A percentile compares a stretch with the other conserved stretches of the same genome.
Conservation (phyloP, 257 asterid genomes). For the Datura wrightii region DNA sequence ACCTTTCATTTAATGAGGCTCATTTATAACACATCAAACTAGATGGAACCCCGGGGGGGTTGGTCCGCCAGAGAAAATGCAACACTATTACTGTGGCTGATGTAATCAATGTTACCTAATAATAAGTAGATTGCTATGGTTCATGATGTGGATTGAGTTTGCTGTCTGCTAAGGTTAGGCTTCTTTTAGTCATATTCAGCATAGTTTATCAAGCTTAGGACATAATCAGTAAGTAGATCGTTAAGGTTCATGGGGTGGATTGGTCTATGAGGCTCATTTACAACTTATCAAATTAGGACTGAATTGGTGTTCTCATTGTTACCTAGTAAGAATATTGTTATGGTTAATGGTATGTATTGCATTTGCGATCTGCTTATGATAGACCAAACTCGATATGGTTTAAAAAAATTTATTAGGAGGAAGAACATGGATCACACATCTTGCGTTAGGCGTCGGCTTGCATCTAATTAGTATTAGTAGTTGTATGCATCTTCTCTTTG, state of each 20-base stretch:
- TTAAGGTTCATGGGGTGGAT: neutral
- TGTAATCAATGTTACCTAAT: neutral
- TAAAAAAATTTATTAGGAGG: too few relatives aligned
- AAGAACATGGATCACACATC: neutral
- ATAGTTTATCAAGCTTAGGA: neutral
- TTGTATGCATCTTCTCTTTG: neutral
- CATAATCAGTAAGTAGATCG: neutral
- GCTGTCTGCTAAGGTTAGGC: neutral
- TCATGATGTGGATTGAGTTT: constrained; percentile 6
- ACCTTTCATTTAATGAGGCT: too few relatives aligned
- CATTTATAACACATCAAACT: too few relatives aligned
- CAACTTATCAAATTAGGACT: neutral
- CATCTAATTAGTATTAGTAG: neutral
- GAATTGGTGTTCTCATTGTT: neutral
- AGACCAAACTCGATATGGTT: neutral
- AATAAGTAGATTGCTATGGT: neutral
- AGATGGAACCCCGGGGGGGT: too few relatives aligned
- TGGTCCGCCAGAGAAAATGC: too few relatives aligned
- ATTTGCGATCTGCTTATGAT: neutral
- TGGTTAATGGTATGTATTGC: neutral
- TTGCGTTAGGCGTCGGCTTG: neutral
- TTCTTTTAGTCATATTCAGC: neutral
- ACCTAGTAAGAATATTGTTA: neutral
- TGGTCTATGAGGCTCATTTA: neutral
- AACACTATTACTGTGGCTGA: neutral